Conservation (phyloP, 768 basidiomycete species). For the Tulasnella sp. region DNA sequence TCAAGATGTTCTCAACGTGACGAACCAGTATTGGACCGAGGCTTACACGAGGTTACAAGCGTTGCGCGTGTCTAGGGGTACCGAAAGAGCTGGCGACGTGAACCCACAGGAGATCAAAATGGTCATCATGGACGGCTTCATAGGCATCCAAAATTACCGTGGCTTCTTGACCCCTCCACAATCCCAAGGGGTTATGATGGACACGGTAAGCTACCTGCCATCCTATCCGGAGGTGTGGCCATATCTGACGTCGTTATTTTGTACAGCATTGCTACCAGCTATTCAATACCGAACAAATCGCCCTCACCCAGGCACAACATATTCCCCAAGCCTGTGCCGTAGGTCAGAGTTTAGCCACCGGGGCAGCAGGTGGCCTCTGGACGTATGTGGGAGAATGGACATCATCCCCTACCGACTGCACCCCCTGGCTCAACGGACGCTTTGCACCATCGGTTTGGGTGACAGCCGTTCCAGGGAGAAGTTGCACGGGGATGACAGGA, state of each 20-base stretch:
- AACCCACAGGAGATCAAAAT: conserved; percentile 46
- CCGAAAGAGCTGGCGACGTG: conserved; percentile 33
- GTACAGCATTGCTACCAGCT: conserved; percentile 10
- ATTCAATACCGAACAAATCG: conserved; percentile 29
- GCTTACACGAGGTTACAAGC: conserved; percentile 48
- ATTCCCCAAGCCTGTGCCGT: conserved; percentile 46
- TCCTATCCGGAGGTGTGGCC: neutral
- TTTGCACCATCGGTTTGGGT: conserved; percentile 58
- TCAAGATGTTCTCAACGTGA: conserved; percentile 31
- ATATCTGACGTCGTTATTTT: neutral
- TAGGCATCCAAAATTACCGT: conserved; percentile 55
- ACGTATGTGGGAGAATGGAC: conserved; percentile 83
- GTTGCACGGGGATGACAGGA: conserved; percentile 61
- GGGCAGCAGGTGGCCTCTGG: conserved; percentile 57
- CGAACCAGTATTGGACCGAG: conserved; percentile 51
- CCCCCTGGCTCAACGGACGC: conserved; percentile 70
- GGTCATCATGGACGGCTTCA: conserved; percentile 70
- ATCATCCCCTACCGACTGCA: conserved; percentile 59
- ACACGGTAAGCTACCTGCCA: conserved; percentile 20
- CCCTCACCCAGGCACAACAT: conserved; percentile 40
- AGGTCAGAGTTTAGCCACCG: conserved; percentile 35
- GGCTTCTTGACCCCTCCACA: conserved; percentile 48
- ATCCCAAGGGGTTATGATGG: conserved; percentile 50
- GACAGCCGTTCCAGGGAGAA: conserved; percentile 28
- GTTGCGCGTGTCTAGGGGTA: neutral